Percentiles rank a stretch among this genome's conserved stretches.
phyloP scores from a whole-genome alignment of 495 filamentous ascomycete genomes.

The Pyrenula massariospora region DNA sequence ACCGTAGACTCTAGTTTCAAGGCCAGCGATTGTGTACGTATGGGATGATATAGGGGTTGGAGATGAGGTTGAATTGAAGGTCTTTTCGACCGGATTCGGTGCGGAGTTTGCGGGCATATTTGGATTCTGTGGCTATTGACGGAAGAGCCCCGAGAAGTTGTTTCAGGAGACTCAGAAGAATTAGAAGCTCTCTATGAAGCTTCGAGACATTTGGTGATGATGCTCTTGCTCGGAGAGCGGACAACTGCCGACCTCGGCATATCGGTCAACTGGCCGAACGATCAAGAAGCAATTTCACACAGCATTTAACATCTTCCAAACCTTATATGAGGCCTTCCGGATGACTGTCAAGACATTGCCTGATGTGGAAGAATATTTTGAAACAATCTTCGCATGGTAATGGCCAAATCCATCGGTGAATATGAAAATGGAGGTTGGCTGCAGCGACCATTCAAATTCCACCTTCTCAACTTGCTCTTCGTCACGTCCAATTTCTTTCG shows the following conservation, averaged over 20 bases:
- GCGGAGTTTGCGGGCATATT: constrained; percentile 1
- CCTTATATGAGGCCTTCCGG: no score
- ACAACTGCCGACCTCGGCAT: not conserved
- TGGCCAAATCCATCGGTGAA: no score
- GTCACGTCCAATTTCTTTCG: no score
- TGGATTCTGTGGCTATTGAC: not conserved
- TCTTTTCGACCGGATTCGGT: constrained; percentile 16
- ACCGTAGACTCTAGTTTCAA: constrained; percentile 68
- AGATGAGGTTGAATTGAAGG: constrained; percentile 6
- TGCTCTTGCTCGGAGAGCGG: not conserved
- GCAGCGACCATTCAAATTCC: no score
- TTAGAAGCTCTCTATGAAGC: not conserved
- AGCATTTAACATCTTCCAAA: no score
- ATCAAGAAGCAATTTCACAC: no score
- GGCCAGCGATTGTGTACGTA: constrained; percentile 59
- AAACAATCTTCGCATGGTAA: no score
- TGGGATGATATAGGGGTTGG: constrained; percentile 42
- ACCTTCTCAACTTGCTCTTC: no score
- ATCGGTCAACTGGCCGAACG: no score
- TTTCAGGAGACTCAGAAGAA: not conserved
- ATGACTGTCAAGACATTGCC: no score
- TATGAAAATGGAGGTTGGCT: no score
- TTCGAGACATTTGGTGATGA: not conserved
- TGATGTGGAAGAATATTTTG: no score
- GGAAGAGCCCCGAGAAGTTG: not conserved